Evolutionary conservation across 2,329 filamentous ascomycete genomes (phyloP).

Genomic region (Botrytis galanthina): DNA sequence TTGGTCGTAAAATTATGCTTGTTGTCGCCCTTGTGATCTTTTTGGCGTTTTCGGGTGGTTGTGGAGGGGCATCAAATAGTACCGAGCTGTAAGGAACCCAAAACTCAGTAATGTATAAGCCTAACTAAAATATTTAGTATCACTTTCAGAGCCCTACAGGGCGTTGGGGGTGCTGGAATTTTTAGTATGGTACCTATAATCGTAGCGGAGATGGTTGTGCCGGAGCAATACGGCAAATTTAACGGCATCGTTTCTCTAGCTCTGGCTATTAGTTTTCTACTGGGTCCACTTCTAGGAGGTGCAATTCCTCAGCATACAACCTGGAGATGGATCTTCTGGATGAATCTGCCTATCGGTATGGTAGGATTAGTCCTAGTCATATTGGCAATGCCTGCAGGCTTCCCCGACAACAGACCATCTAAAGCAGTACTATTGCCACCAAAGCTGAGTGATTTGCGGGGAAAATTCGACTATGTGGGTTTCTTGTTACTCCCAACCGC

Average conservation of each 20-base stretch:
- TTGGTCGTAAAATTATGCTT: constrained; percentile 2
- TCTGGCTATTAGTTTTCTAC: constrained; percentile 23
- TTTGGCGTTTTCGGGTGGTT: constrained; percentile 11
- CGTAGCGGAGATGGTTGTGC: constrained; percentile 48
- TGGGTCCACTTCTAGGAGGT: constrained; percentile 39
- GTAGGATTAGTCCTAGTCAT: neutral
- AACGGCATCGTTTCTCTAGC: constrained; percentile 18
- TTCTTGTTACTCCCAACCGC: constrained; percentile 41
- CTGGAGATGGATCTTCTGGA: constrained; percentile 35
- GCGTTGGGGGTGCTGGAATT: constrained; percentile 49
- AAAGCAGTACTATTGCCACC: neutral
- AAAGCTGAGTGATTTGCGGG: neutral
- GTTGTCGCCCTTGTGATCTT: neutral
- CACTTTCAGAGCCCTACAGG: constrained; percentile 36
- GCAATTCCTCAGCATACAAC: constrained; percentile 38
- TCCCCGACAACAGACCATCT: neutral
- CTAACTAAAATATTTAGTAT: constrained; percentile 16
- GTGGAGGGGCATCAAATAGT: neutral
- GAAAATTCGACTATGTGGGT: constrained; percentile 26
- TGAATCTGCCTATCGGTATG: neutral
- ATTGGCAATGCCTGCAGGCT: neutral
- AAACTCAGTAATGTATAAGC: neutral
- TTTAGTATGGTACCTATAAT: constrained; percentile 48
- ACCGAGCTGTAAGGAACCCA: constrained; percentile 3
- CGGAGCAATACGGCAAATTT: constrained; percentile 46